A percentile compares a stretch with the other conserved stretches of the same genome.
Evolutionary conservation across 768 basidiomycete species (phyloP).

Genomic region (Russula compacta): DNA sequence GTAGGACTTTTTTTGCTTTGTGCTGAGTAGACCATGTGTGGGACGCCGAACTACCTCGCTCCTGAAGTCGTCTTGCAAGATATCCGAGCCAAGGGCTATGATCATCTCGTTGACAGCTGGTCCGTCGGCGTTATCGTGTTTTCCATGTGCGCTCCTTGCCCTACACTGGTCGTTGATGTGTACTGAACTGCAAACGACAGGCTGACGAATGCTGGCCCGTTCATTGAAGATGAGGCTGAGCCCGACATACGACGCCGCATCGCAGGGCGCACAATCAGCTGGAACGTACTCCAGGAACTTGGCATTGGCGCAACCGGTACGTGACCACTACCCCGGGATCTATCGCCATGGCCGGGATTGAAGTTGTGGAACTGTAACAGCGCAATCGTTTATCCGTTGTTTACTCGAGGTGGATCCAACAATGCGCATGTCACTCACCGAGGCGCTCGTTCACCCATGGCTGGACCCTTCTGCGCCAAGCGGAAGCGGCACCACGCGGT

Average conservation of each 20-base stretch:
- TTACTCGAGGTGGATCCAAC: constrained; percentile 60
- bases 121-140: constrained; percentile 93
- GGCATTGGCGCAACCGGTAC: constrained; percentile 36
- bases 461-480: constrained; percentile 27
- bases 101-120: constrained; percentile 90
- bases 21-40: constrained; percentile 73
- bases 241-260: constrained; percentile 11
- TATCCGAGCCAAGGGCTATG: constrained; percentile 61
- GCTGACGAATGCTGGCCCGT: constrained; percentile 1
- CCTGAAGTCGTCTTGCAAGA: constrained; percentile 77
- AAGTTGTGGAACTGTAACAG: constrained; percentile 29
- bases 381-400: constrained; percentile 51
- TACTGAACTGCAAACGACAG: background rate
- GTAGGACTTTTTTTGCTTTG: background rate
- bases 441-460: constrained; percentile 74
- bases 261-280: constrained; percentile 11
- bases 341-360: background rate
- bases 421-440: constrained; percentile 59
- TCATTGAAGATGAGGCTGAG: constrained; percentile 9
- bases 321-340: constrained; percentile 17
- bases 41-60: constrained; percentile 90
- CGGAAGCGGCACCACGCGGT: background rate
- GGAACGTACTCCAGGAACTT: background rate
- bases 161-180: background rate
- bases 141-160: constrained; percentile 55